Percentiles rank a stretch among this genome's conserved stretches.
These are phyloP conservation scores for Sordariomycetes sp. DNA, from an alignment of 2,329 filamentous ascomycete species.

Conservation along the genomic window DNA sequence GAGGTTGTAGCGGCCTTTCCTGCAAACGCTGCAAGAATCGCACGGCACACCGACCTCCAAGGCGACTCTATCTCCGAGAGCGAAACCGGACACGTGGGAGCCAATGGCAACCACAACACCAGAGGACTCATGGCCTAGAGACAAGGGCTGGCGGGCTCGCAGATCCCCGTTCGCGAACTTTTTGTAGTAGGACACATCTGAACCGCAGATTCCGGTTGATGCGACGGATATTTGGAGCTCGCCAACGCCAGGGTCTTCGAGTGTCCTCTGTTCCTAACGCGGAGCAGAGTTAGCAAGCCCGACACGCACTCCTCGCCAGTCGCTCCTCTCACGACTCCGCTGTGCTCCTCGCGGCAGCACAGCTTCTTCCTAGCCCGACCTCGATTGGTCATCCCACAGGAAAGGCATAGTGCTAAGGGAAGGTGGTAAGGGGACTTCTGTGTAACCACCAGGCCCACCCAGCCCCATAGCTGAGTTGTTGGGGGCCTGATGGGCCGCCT, in stretches of 20 bases:
- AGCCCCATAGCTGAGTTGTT: background rate
- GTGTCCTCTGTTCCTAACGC: constrained; percentile 35
- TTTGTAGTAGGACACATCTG: constrained; percentile 61
- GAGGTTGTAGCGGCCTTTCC: constrained; percentile 50
- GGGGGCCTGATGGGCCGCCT: constrained; percentile 1
- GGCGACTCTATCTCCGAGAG: constrained; percentile 49
- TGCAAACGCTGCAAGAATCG: constrained; percentile 46
- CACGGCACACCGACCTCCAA: constrained; percentile 59
- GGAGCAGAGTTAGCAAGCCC: background rate
- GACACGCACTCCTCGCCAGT: background rate
- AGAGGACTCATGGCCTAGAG: constrained; percentile 53
- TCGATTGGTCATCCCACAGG: background rate
- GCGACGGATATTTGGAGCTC: constrained; percentile 57
- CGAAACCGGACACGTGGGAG: constrained; percentile 33
- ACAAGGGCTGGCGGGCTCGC: constrained; percentile 53
- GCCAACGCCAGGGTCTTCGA: constrained; percentile 32
- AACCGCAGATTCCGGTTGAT: constrained; percentile 59
- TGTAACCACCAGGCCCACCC: constrained; percentile 4
- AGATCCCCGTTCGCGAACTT: constrained; percentile 64
- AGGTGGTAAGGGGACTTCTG: background rate
- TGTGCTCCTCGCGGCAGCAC: background rate
- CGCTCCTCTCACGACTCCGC: background rate
- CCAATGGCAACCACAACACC: constrained; percentile 47
- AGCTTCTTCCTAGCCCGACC: background rate
- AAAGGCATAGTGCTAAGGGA: background rate